Percentiles rank a stretch among this genome's conserved stretches.
Evolutionary conservation across 345 rosid species (phyloP).

Genomic region (Tarenaya hassleriana): DNA sequence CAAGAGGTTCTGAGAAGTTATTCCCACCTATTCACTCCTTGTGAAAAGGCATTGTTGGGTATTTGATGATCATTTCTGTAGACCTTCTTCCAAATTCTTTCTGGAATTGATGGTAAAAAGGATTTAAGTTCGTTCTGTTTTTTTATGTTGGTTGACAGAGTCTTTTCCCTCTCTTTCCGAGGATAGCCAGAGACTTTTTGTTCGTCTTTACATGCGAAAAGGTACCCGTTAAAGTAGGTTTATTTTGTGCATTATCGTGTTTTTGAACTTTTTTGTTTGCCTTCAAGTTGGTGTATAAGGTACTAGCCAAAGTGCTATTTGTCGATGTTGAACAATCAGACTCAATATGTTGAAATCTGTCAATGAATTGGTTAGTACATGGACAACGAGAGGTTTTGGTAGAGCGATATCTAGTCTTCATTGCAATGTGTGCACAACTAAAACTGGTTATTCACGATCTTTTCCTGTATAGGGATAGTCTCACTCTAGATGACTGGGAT

Average conservation of each 20-base stretch:
- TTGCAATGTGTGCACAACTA: conserved; percentile 4
- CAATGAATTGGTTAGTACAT: background rate
- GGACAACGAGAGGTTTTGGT: conserved; percentile 3
- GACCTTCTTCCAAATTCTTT: background rate
- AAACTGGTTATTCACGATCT: conserved; percentile 4
- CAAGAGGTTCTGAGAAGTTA: conserved; percentile 58
- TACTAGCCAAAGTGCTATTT: conserved; percentile 2
- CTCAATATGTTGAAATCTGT: background rate
- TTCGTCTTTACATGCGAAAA: conserved; percentile 81
- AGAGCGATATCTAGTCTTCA: conserved; percentile 10
- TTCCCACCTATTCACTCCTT: conserved; percentile 54
- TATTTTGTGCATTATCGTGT: background rate
- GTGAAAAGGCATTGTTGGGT: conserved; percentile 65
- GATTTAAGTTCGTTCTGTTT: conserved; percentile 4
- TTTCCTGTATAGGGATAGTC: conserved; percentile 14
- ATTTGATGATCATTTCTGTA: conserved; percentile 17
- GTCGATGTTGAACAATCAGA: background rate
- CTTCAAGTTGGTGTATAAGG: background rate
- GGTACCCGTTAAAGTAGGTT: conserved; percentile 33
- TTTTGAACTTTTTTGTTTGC: conserved; percentile 11
- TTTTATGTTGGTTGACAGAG: conserved; percentile 43
- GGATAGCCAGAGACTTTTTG: conserved; percentile 79
- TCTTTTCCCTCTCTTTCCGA: conserved; percentile 54
- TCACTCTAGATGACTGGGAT: conserved; percentile 2
- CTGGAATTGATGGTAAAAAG: conserved; percentile 5